Base-by-base conservation (phyloP, 345 rosid species). In the Anastatica hierochuntica region DNA sequence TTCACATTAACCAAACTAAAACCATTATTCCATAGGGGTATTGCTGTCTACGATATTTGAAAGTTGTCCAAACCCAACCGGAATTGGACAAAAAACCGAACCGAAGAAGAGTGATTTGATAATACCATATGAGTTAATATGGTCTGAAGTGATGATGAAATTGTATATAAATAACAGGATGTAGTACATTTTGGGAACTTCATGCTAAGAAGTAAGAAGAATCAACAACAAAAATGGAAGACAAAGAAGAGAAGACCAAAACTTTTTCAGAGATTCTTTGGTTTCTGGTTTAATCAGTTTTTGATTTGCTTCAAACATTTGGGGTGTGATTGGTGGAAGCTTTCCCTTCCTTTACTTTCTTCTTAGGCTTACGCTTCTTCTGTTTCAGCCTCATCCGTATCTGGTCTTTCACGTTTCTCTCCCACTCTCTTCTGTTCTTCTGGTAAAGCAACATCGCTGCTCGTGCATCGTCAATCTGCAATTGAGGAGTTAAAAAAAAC, bases 401-500 rank as follows among this genome's bases (percentile, higher is more conserved):
- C 64, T 79, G 85, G 70, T 78, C 81, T 69, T 79, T 88, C 11
- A 52, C 61, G 19, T 64, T 71, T 57, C 63, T 81, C 81, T 90
- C 95, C 98, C 98, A 84, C 26, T 75, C 72, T 68, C 67, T 83
- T 51, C 37, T 78, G 80, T 73, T 66, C 70, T 71, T 84, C 66
- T 72, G 68, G 64, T 88, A 92, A 18, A 92, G 84, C 70, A 92
- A 69, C 98, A 92, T 92, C 0, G 95, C 87, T 14, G 95, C 96
- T 26, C 95, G 71, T 10, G 96, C 88, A 56, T 92, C 96, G 19
- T 85, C 95, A 34, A 83, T 46, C 96, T 83, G 80, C 53, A 38
- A 47, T 17, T 30, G 7, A 2, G 6, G 16, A 17, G 61, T 33
- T 53, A 1, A n/a, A n/a, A n/a, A n/a, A n/a, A n/a, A n/a, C n/a